Percentiles rank a stretch among this genome's conserved stretches.
phyloP scores from a whole-genome alignment of 352 stramenopile genomes.

The Pythium graminicola region DNA sequence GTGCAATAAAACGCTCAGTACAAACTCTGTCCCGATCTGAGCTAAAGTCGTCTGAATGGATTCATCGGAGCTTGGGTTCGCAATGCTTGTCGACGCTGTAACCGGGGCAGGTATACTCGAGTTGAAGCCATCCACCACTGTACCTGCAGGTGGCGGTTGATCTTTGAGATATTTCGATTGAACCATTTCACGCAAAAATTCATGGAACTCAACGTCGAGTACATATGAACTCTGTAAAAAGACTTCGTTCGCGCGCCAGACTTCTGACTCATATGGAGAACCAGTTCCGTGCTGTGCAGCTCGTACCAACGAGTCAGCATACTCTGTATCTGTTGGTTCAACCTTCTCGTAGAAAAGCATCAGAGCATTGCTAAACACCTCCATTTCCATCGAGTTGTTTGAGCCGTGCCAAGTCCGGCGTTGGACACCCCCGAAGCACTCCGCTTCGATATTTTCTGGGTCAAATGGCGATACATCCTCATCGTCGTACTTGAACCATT shows the following conservation, averaged over 20 bases:
- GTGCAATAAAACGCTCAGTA: slow-evolving; percentile 85
- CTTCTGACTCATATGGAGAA: slow-evolving; percentile 86
- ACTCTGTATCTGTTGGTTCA: slow-evolving; percentile 37
- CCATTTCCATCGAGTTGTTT: slow-evolving; percentile 95
- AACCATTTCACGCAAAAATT: slow-evolving; percentile 89
- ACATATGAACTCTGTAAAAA: slow-evolving; percentile 95
- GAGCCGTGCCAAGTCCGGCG: slow-evolving; percentile 91
- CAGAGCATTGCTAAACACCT: slow-evolving; percentile 97
- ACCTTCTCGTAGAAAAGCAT: slow-evolving; percentile 99
- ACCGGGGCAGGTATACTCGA: slow-evolving; percentile 13
- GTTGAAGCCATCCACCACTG: slow-evolving; percentile 13
- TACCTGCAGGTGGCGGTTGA: slow-evolving; percentile 12
- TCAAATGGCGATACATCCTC: slow-evolving; percentile 98
- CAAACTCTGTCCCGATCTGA: slow-evolving; percentile 79
- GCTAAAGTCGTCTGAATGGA: slow-evolving; percentile 62
- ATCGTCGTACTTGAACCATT: slow-evolving; percentile 99
- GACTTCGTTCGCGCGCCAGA: slow-evolving; percentile 91
- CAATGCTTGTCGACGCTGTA: slow-evolving; percentile 8
- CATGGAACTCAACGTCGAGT: slow-evolving; percentile 94
- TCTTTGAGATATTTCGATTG: slow-evolving; percentile 78
- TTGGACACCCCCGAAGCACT: slow-evolving; percentile 98
- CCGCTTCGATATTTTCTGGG: slow-evolving; percentile 91
- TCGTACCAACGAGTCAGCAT: slow-evolving; percentile 18
- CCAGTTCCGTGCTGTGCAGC: slow-evolving; percentile 23
- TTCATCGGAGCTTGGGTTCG: slow-evolving; percentile 29